Evolutionary conservation across 2,329 filamentous ascomycete species (phyloP), one percentile per base, ranked within the genome.

Genomic region (Cladophialophora exuberans): DNA sequence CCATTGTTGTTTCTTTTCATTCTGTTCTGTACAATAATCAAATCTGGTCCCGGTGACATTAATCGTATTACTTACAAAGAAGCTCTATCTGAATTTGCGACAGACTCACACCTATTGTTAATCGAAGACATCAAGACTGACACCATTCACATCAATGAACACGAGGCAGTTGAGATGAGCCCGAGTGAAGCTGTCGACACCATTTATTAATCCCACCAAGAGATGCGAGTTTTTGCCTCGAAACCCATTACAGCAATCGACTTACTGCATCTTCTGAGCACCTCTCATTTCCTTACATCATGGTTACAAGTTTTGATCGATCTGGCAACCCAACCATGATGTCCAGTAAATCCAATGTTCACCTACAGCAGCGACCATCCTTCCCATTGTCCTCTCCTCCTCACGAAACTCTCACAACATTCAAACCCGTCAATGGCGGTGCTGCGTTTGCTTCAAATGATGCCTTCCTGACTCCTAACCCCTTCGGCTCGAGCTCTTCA

Each of bases 401-500:
- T 4, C 46, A 48, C 17, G 50, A 57, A 35, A 25, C 20, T 13
- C 33, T 50, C 7, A 52, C 56, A 15, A 45, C 38, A 4, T 52
- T 57, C 38, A 56, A 57, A 15, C 56, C 54, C 22, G 44, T 52
- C 35, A 55, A 56, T 39, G 48, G 50, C 30, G 15, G 23, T 9
- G 26, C 20, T 6, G 13, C 30, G 10, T 26, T 51, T 5, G 39
- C 43, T 26, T 6, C 50, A 33, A 51, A 48, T 11, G 45, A 54
- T 31, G 20, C 20, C 20, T 57, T 54, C 30, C 52, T 55, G 13
- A 26, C 53, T 3, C 35, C 54, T 1, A 43, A 54, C 11, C 49
- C 59, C 9, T 59, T 59, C 26, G 30, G 42, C 22, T 59, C 59
- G 22, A 38, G 44, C 39, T 48, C 47, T 28, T 61, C 58, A 15